Evolutionary conservation across 116 monocot species (phyloP), one percentile per base, ranked within the genome.

Genomic region (Cymodocea nodosa): DNA sequence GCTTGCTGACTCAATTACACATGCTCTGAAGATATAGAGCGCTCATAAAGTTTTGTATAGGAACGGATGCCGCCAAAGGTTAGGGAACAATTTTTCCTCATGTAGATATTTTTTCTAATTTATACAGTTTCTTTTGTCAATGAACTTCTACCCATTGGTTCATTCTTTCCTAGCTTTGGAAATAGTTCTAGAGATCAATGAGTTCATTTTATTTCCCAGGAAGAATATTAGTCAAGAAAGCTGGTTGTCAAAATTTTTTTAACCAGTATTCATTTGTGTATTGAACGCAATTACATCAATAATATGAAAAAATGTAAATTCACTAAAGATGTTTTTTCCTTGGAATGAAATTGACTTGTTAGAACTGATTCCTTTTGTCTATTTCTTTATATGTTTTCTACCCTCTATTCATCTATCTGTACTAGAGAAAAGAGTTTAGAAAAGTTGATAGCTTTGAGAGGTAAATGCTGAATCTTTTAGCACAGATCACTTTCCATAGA

Each of bases 1-100:
- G 60, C 63, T 92, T 6, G 68, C 75, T 3, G 84, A 89, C 5
- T 75, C 71, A 75, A 66, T 92, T 12, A 56, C 59, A 4, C 52
- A 69, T 13, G 67, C 62, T 6, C 66, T 90, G 20, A 62, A 71
- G 24, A 64, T 64, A 51, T 67, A 81, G 69, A 80, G 77, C 75
- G 52, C 7, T 23, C 17, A n/a, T 50, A 63, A 63, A 77, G 57
- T 82, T 85, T 85, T 82, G 85, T 82, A 85, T 72, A 52, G 44
- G 65, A 23, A 30, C 15, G 18, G 24, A 22, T 52, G 18, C 23
- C 52, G 14, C 63, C 9, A n/a, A 13, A 30, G 49, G 55, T 13
- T 71, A 68, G 37, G 52, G 30, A 30, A 30, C 30, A 30, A 34
- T 34, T 15, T 10, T 37, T 50, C 20, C 39, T 65, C 59, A 51